Evolutionary conservation across 176 grass and related monocot genomes (phyloP).

Genomic region (Musa itinerans): DNA sequence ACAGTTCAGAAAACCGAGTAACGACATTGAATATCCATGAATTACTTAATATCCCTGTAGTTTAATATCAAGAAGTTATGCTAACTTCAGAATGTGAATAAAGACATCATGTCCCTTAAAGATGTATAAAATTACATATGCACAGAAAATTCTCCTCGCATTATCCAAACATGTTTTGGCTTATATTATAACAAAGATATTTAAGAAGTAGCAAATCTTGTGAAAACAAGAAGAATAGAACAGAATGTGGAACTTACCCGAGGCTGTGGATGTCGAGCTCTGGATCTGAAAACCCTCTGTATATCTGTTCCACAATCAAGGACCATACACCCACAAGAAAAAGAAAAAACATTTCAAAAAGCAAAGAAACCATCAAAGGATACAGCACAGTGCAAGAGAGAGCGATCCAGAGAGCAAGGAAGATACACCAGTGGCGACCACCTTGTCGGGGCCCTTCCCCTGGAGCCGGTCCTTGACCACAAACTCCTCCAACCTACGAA

Average conservation of each 20-base stretch:
- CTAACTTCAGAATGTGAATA: background rate
- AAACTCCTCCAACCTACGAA: constrained; percentile 58
- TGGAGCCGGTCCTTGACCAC: constrained; percentile 34
- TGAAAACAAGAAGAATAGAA: background rate
- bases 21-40: background rate
- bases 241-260: constrained; percentile 41
- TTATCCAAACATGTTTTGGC: background rate
- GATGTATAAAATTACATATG: background rate
- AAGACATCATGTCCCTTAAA: background rate
- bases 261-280: constrained; percentile 68
- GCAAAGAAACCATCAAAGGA: constrained; percentile 23
- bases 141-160: background rate
- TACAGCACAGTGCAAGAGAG: constrained; percentile 93
- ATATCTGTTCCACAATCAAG: constrained; percentile 55
- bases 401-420: constrained; percentile 82
- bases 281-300: constrained; percentile 79
- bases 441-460: constrained; percentile 27
- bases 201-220: background rate
- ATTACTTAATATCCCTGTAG: background rate
- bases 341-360: constrained; percentile 13
- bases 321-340: background rate
- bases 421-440: constrained; percentile 10
- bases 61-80: background rate
- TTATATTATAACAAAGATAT: background rate
- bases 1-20: too few species aligned